These are phyloP conservation scores for Scheffersomyces coipomensis DNA, from an alignment of 805 yeast genomes.

Conservation along the genomic window DNA sequence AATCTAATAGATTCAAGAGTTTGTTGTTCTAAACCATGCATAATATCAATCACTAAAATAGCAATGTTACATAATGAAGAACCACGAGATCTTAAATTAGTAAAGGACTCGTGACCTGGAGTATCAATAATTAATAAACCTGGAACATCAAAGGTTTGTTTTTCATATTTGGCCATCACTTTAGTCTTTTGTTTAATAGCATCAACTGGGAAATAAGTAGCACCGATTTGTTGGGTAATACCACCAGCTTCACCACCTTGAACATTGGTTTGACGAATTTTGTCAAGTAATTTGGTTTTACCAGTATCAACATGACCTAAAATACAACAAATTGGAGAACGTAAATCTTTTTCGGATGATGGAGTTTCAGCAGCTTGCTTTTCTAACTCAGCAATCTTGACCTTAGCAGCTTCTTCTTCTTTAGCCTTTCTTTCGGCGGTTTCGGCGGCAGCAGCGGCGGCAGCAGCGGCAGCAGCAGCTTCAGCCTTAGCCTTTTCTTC, in stretches of 20 bases:
- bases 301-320: constrained; percentile 99
- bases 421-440: constrained; percentile 25
- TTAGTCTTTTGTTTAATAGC: constrained; percentile 89
- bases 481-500: constrained; percentile 24
- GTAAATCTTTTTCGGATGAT: constrained; percentile 55
- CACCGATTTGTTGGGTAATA: constrained; percentile 99
- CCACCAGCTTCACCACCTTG: constrained; percentile 99
- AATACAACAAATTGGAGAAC: constrained; percentile 99
- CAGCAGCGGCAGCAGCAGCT: constrained; percentile 20
- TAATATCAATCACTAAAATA: constrained; percentile 94
- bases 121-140: constrained; percentile 96
- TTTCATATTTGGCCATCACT: constrained; percentile 85
- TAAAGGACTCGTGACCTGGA: constrained; percentile 99
- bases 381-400: constrained; percentile 17
- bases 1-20: constrained; percentile 91
- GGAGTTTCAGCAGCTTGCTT: constrained; percentile 27
- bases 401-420: constrained; percentile 21
- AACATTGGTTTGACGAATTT: constrained; percentile 96
- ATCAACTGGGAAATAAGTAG: constrained; percentile 97
- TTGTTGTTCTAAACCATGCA: constrained; percentile 99
- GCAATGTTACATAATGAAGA: constrained; percentile 99
- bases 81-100: constrained; percentile 97
- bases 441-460: constrained; percentile 15
- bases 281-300: constrained; percentile 94
- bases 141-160: constrained; percentile 88